Conservation (phyloP, 1,284 basidiomycete species). For the Apiotrichum montevideense region DNA sequence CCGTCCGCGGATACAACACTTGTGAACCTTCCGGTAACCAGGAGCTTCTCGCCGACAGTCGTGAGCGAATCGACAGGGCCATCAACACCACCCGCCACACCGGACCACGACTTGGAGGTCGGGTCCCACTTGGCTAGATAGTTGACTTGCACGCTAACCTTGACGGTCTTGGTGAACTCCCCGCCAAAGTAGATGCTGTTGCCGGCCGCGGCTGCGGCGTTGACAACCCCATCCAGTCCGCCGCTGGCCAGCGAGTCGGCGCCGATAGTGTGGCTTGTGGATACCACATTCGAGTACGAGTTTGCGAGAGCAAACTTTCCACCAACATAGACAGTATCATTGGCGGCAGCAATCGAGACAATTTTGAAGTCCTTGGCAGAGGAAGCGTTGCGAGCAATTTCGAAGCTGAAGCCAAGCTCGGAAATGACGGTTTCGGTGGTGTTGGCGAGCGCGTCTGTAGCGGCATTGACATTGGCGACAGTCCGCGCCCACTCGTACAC, state of each 20-base stretch:
- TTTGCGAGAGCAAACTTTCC: constrained; percentile 65
- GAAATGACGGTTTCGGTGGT: constrained; percentile 67
- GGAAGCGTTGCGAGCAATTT: constrained; percentile 39
- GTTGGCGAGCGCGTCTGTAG: constrained; percentile 54
- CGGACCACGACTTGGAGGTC: constrained; percentile 59
- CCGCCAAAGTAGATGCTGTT: constrained; percentile 75
- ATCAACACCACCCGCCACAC: constrained; percentile 69
- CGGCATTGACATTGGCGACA: constrained; percentile 28
- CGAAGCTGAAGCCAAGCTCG: constrained; percentile 56
- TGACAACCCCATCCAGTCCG: constrained; percentile 69
- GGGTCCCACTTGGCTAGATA: constrained; percentile 74
- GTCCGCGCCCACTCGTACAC: constrained; percentile 36
- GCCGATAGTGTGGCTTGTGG: constrained; percentile 48
- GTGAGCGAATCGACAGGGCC: constrained; percentile 60
- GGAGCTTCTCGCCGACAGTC: constrained; percentile 49
- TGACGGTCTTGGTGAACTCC: constrained; percentile 65
- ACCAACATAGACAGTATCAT: constrained; percentile 64
- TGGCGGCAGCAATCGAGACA: constrained; percentile 57
- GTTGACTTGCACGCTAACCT: constrained; percentile 54
- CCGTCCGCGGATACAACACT: constrained; percentile 49
- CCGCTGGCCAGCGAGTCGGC: constrained; percentile 52
- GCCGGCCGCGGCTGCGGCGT: constrained; percentile 58
- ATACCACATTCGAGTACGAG: constrained; percentile 65
- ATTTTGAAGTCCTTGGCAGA: constrained; percentile 49
- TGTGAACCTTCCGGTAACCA: constrained; percentile 72